A percentile compares a stretch with the other conserved stretches of the same genome.
These are phyloP conservation scores for Fusarium sp. DNA, from an alignment of 2,329 filamentous ascomycete genomes.

Conservation along the genomic window DNA sequence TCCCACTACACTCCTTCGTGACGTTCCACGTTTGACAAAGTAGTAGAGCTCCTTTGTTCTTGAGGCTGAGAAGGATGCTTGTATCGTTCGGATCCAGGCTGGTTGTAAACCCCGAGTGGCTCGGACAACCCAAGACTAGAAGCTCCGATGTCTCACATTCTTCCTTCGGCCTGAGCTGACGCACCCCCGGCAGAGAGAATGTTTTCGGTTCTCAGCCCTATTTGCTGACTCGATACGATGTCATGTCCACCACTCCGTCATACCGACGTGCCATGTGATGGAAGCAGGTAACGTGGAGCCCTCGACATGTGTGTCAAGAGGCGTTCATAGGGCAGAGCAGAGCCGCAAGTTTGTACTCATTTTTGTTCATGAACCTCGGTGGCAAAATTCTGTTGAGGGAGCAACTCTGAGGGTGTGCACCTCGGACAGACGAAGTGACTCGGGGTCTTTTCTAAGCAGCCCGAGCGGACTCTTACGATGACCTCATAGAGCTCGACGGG, in stretches of 20 bases:
- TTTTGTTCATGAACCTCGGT: too few species aligned
- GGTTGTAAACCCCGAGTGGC: background rate
- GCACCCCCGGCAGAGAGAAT: background rate
- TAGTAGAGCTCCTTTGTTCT: background rate
- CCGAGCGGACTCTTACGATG: background rate
- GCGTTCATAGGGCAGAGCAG: background rate
- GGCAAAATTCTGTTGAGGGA: background rate
- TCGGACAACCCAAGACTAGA: background rate
- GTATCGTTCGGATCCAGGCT: background rate
- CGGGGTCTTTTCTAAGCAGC: background rate
- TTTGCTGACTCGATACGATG: background rate
- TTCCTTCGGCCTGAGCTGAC: background rate
- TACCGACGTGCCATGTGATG: constrained; percentile 18
- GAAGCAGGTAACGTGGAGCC: background rate
- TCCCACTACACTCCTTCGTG: background rate
- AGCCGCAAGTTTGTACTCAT: background rate
- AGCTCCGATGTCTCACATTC: background rate
- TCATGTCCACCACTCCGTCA: background rate
- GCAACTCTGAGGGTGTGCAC: background rate
- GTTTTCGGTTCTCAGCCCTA: background rate
- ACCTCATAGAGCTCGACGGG: background rate
- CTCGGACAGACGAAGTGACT: background rate
- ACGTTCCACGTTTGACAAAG: background rate
- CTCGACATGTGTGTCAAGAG: background rate
- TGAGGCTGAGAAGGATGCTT: background rate